Evolutionary conservation across 2,329 filamentous ascomycete species (phyloP).

Genomic region (Aspergillus pseudoviridinutans): DNA sequence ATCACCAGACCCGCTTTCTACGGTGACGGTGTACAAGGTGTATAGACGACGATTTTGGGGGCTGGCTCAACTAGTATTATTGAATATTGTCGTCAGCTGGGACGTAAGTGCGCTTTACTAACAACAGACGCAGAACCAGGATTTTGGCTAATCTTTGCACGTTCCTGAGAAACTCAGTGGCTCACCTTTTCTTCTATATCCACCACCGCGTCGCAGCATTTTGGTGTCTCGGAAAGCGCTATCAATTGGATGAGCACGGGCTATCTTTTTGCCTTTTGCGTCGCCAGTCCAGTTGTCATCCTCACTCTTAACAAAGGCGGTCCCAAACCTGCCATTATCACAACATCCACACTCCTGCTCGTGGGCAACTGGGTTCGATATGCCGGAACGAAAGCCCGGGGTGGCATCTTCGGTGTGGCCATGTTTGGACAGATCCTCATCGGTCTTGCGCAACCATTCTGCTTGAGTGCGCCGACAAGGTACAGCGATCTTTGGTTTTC

Average conservation of each 20-base stretch:
- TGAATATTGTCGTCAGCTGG: constrained; percentile 94
- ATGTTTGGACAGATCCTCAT: constrained; percentile 92
- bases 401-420: constrained; percentile 68
- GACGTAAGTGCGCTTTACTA: constrained; percentile 61
- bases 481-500: constrained; percentile 97
- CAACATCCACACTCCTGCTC: constrained; percentile 68
- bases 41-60: constrained; percentile 92
- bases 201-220: constrained; percentile 69
- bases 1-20: constrained; percentile 9
- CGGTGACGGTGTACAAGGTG: constrained; percentile 45
- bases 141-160: background rate
- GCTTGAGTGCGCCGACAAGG: constrained; percentile 79
- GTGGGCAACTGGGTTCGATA: constrained; percentile 90
- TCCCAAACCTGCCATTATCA: constrained; percentile 72
- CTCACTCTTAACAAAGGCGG: constrained; percentile 72
- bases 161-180: constrained; percentile 57
- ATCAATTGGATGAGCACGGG: constrained; percentile 93
- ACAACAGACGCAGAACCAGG: background rate
- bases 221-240: constrained; percentile 65
- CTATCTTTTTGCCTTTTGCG: constrained; percentile 80
- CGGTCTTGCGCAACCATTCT: constrained; percentile 87
- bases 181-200: constrained; percentile 86
- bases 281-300: constrained; percentile 69
- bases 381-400: constrained; percentile 57
- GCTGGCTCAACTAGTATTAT: constrained; percentile 71